Base-by-base conservation (phyloP, 2,329 filamentous ascomycete species). In the Rhinocladiella mackenziei region DNA sequence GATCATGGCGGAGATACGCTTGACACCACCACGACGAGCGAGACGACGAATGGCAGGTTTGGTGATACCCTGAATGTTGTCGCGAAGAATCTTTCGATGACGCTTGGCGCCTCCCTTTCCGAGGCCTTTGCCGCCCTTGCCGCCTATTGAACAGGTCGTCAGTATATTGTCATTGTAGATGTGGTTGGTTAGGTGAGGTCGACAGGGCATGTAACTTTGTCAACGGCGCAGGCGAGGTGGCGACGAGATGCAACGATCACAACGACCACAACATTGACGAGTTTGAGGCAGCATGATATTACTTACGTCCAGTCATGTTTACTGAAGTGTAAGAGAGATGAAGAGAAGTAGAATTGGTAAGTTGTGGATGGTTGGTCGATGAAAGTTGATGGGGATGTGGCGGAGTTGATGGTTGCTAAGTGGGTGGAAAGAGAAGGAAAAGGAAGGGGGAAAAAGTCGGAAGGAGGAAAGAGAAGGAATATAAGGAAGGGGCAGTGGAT, bases 1-100 rank as follows among this genome's bases (percentile, higher is more conserved):
- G 71, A 86, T 86, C 81, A 86, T 76, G 70, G 89, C 89, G 65
- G 89, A 95, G 66, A 96, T 96, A 94, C 89, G 89, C 86, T 95
- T 96, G 80, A 96, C 89, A 89, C 89, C 89, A 73, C 89, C 89
- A 92, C 71, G 71, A 62, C 71, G 71, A 55, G 71, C 71, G 60
- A 74, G 71, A 73, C 71, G 71, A 47, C 71, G 70, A 61, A 74
- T 74, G 46, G 71, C 71, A 55, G 71, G 71, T 68, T 74, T 74
- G 58, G 71, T 74, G 62, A 74, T 74, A 62, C 71, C 71, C 61
- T 74, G 71, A 62, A 74, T 74, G 68, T 74, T 74, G 69, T 74
- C 71, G 56, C 71, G 71, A 56, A 74, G 64, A 61, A 74, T 74
- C 71, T 74, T 74, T 55, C 71, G 69, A 58, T 74, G 71, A 64